Base-by-base conservation (phyloP, 768 basidiomycete species). In the Naematelia aurantialba region DNA sequence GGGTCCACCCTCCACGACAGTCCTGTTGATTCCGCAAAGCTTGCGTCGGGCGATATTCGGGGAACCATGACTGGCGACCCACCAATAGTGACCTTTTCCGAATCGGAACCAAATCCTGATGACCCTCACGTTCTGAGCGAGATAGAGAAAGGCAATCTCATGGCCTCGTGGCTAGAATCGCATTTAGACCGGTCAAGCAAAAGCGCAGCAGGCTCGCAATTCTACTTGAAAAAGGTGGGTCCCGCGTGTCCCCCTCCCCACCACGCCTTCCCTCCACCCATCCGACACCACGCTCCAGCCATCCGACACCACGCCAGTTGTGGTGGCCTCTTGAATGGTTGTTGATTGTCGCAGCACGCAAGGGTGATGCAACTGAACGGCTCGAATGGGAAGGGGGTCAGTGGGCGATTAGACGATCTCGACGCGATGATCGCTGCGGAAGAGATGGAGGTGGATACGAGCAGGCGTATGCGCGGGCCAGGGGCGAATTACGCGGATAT, bases 151-250 rank as follows among this genome's bases (percentile, higher is more conserved):
- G 48, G 50, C 34, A 66, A 59, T 17, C n/a, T 19, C 5, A 11
- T 58, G 45, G 62, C 67, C 12, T 21, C 30, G 5, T 42, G 30
- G 45, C 52, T 69, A 21, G 63, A 69, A 45, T 29, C 21, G 13
- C 54, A 67, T 17, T 27, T 72, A 19, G 45, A 57, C 4, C 45
- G 31, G n/a, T 57, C 52, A 21, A 60, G 56, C 45, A 53, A 50
- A 31, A n/a, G 49, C 8, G 24, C 67, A 22, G 70, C 67, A 3
- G 55, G 61, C 22, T 59, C 56, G 30, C 60, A 57, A 42, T 59
- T 58, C 13, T 72, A 61, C 48, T 54, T 72, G 19, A 64, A 56
- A 34, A 71, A 68, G 62, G 69, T 71, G n/a, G 46, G 67, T 57
- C n/a, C n/a, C n/a, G n/a, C 30, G 24, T 25, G 1, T 12, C 56